These are phyloP conservation scores for Cercospora zeina DNA, from an alignment of 2,329 filamentous ascomycete species.

Conservation along the genomic window DNA sequence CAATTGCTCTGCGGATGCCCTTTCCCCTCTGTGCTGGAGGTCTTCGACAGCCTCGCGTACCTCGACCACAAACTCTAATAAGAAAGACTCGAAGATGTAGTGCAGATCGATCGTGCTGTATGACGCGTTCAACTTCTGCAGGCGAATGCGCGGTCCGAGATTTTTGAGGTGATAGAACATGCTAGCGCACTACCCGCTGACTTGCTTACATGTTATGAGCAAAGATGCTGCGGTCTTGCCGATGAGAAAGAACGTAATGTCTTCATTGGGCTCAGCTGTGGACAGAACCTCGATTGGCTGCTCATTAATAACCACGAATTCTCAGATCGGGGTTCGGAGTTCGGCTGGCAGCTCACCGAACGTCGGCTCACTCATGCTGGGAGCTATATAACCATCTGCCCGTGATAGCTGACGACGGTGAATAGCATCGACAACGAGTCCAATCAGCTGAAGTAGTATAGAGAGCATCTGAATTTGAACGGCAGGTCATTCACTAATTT, in stretches of 20 bases:
- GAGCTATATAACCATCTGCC: too few relatives aligned
- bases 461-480: too few relatives aligned
- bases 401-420: too few relatives aligned
- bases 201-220: neutral
- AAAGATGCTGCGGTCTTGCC: neutral
- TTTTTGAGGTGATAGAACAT: neutral
- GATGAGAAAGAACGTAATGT: neutral
- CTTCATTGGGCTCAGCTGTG: neutral
- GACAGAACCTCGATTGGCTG: neutral
- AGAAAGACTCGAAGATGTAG: neutral
- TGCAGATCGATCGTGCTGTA: neutral
- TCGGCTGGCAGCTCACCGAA: neutral
- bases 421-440: too few relatives aligned
- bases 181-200: neutral
- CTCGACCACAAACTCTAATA: too few relatives aligned
- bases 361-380: neutral
- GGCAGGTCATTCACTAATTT: too few relatives aligned
- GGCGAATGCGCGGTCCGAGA: neutral
- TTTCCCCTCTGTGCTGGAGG: too few relatives aligned
- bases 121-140: too few relatives aligned
- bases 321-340: neutral
- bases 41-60: too few relatives aligned
- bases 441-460: too few relatives aligned
- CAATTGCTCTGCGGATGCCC: too few relatives aligned
- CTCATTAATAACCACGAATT: neutral